phyloP scores from a whole-genome alignment of 805 yeast species.

The Martiniozyma abietophila region DNA sequence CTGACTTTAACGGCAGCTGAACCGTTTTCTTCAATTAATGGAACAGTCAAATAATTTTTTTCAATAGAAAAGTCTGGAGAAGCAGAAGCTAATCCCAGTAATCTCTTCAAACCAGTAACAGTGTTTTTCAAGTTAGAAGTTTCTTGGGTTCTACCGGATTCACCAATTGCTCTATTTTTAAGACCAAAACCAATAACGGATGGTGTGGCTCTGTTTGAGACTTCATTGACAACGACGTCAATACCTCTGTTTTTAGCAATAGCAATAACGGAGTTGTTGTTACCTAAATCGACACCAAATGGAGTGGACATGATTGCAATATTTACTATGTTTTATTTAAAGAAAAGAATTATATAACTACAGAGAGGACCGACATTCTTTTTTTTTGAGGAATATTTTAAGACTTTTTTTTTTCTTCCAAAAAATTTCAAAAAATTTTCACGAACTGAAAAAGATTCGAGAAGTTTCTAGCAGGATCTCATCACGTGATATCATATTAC shows the following conservation, averaged over 20 bases:
- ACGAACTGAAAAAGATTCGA: conserved; percentile 1
- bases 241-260: conserved; percentile 98
- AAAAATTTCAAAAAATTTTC: neutral
- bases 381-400: neutral
- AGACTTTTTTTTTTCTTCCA: neutral
- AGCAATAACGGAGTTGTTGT: conserved; percentile 86
- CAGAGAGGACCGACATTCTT: neutral
- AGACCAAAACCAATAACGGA: conserved; percentile 78
- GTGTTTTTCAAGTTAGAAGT: conserved; percentile 95
- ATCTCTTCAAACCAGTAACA: conserved; percentile 87
- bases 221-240: conserved; percentile 96
- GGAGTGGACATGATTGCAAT: conserved; percentile 82
- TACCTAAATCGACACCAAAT: conserved; percentile 97
- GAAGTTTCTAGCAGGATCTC: conserved; percentile 3
- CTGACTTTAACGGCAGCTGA: conserved; percentile 79
- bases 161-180: conserved; percentile 90
- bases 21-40: conserved; percentile 64
- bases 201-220: conserved; percentile 96
- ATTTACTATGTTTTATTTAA: neutral
- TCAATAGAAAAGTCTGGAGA: conserved; percentile 77
- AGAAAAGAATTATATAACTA: neutral
- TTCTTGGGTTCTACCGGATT: conserved; percentile 92
- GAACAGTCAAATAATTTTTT: conserved; percentile 62
- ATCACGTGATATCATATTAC: too few relatives aligned
- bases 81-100: conserved; percentile 64